These are phyloP conservation scores for Wickerhamiella occidentalis DNA, from an alignment of 805 yeast genomes.

Conservation along the genomic window DNA sequence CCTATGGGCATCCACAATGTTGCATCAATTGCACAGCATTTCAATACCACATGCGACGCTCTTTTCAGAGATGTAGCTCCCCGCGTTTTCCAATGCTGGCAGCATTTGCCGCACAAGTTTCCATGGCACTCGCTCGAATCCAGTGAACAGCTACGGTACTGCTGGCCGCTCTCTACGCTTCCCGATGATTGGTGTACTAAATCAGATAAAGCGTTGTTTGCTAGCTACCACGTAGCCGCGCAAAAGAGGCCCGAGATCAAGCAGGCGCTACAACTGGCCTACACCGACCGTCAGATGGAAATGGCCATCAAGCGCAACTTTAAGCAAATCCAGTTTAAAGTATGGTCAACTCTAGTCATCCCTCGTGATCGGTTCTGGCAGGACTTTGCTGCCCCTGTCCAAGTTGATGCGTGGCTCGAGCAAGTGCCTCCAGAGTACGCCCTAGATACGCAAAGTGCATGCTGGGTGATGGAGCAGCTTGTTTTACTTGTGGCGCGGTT, in stretches of 20 bases:
- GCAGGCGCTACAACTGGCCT: neutral
- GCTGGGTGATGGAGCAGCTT: slow-evolving; percentile 10
- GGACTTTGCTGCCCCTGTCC: neutral
- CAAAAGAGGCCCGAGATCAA: neutral
- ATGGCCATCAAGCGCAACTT: neutral
- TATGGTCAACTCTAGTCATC: neutral
- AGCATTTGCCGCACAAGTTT: neutral
- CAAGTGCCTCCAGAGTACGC: neutral
- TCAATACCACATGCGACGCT: neutral
- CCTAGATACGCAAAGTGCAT: neutral
- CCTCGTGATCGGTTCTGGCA: neutral
- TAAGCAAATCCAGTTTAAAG: neutral
- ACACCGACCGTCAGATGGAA: neutral
- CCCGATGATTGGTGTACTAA: slow-evolving; percentile 5
- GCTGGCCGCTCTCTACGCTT: neutral
- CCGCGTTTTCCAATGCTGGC: neutral
- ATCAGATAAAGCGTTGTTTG: neutral
- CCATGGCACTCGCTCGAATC: slow-evolving; percentile 2
- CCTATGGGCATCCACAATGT: neutral
- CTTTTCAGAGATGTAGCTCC: slow-evolving; percentile 1
- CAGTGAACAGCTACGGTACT: neutral
- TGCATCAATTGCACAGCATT: neutral
- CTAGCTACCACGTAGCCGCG: neutral
- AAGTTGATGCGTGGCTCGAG: neutral
- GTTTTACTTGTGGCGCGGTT: neutral